Conservation (phyloP, 257 asterid species). For the Forsythia suspensa region DNA sequence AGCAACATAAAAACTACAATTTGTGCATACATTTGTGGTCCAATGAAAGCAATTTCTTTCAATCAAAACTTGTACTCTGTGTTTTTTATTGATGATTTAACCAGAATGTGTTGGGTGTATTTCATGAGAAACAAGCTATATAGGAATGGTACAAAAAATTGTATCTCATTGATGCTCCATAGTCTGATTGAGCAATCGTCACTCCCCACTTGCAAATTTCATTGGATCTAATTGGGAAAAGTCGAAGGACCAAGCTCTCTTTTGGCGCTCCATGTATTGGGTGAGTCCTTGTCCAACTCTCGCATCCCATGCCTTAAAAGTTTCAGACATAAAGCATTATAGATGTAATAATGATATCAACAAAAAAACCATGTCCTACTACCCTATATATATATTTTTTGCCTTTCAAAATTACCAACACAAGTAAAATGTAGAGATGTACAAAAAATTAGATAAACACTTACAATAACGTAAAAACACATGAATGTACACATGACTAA, state of each 20-base stretch:
- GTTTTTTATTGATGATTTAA: not conserved
- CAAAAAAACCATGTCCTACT: not conserved
- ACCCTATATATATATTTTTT: too few relatives aligned
- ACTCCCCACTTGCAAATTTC: slow-evolving; percentile 59
- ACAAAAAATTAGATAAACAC: too few relatives aligned
- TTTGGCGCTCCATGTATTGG: slow-evolving; percentile 33
- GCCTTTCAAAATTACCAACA: too few relatives aligned
- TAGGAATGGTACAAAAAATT: too few relatives aligned
- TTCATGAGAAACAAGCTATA: not conserved
- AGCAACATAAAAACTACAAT: too few relatives aligned
- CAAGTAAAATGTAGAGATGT: too few relatives aligned
- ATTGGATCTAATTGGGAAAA: slow-evolving; percentile 55
- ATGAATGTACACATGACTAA: too few relatives aligned
- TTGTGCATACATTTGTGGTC: not conserved
- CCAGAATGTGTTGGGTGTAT: not conserved
- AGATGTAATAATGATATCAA: not conserved
- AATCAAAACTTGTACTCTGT: too few relatives aligned
- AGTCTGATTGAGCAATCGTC: slow-evolving; percentile 28
- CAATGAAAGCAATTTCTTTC: not conserved
- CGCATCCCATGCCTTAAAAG: slow-evolving; percentile 53
- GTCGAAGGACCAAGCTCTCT: slow-evolving; percentile 69
- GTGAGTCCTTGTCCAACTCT: slow-evolving; percentile 40
- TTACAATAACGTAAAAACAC: too few relatives aligned
- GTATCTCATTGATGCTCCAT: too few relatives aligned
- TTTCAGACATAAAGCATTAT: slow-evolving; percentile 2